Base-by-base conservation (phyloP, 1,139 yeast species). In the Zygosaccharomyces sapae region DNA sequence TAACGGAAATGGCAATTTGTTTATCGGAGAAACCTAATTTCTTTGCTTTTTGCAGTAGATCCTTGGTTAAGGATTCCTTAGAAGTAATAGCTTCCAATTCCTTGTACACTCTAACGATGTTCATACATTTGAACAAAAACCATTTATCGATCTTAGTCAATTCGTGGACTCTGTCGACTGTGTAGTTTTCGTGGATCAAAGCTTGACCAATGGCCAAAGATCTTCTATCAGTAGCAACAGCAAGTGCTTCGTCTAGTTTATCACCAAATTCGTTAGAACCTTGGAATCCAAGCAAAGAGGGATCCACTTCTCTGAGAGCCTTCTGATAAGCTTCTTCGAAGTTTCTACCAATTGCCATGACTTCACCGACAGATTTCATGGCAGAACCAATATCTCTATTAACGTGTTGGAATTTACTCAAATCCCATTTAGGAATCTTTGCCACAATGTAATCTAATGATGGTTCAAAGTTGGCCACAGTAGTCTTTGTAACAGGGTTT, bases 131-230 rank as follows among this genome's bases (percentile, higher is more conserved):
- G 78, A 86, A 73, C 65, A 92, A 76, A 75, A 92, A 92, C 98
- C 98, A 92, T 65, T 84, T 85, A 71, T 92, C 98, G 67, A 92
- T 92, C 69, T 85, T 89, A 53, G 95, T 79, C 58, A 92, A 75
- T 44, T 88, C 94, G 68, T 89, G 96, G 48, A 92, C 96, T 67
- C 75, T 77, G 52, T 92, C 97, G 54, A 92, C 96, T 9, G 96
- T 68, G 70, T 92, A 92, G 67, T 82, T 80, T 71, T 88, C 95
- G 64, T 89, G 92, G 49, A 89, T 70, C 62, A 90, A 74, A 50
- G 99, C 99, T 72, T 92, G 96, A 44, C 97, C 97, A 55, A 92
- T 95, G 44, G 99, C 99, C 63, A 92, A 79, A 88, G 96, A 88
- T 74, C 99, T 83, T 73, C 96, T 86, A 69, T 92, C 99, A 50